Base-by-base conservation (phyloP, 257 asterid genomes). In the Solanum okadae region DNA sequence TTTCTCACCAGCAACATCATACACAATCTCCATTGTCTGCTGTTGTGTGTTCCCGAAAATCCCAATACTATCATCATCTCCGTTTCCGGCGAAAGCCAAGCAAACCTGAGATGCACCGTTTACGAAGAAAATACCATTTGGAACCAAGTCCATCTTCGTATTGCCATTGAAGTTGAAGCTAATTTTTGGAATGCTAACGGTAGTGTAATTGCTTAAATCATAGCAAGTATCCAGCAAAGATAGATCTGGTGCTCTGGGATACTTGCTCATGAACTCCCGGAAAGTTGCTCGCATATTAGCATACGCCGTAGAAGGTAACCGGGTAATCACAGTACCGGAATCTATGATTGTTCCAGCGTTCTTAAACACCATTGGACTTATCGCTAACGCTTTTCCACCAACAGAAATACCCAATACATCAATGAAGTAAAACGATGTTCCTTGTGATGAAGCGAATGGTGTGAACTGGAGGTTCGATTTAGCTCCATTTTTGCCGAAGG, bases 321-420 rank as follows among this genome's bases (percentile, higher is more conserved):
- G 92, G 2, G 98, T 94, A 35, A 94, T 91, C 86, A 94, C 98
- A 9, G 98, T 95, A 27, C 98, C 98, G 0, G 99, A 96, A 89
- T 96, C 99, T 38, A 96, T 92, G 10, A 95, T 90, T 25, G 91
- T 92, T 8, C 98, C 97, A 1, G 92, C 89, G 8, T 82, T 84
- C 86, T 88, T 84, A 90, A 95, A 95, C 42, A 93, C 88, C 1
- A 94, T 88, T 40, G 89, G 92, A 22, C 86, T 63, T 25, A 96
- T 93, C 0, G 95, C 56, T 27, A 96, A 73, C 13, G 56, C 89
- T 5, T 46, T 65, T 1, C 95, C 95, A 1, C 96, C 99, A 0
- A 96, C 90, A 40, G 87, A 78, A 22, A 96, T 92, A 3, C 89
- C 87, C 2, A 73, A 16, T 5, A 95, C 89, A 89, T 89, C 87